Evolutionary conservation across 1,284 basidiomycete species (phyloP), one percentile per base, ranked within the genome.

Genomic region (Naganishia albida): DNA sequence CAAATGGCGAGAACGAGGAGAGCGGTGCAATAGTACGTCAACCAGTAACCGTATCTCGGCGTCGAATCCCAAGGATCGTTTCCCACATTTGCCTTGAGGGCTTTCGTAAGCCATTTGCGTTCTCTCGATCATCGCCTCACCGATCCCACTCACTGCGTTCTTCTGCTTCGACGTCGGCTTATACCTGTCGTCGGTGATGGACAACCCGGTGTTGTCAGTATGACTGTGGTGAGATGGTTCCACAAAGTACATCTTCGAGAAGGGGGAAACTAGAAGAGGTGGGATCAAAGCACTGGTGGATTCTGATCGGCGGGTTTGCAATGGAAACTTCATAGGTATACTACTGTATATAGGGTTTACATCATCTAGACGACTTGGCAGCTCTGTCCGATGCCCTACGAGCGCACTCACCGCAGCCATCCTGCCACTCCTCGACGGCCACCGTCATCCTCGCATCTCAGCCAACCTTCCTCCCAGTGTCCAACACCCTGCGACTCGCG

Each of bases 21-120:
- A 15, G 34, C 46, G 15, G 57, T 60, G 34, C 57, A 60, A 18
- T 60, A 60, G 34, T 60, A 60, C 48, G 57, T 60, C 57, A 60
- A 60, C 57, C 57, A 60, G 46, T 60, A 60, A 38, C 46, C 57
- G 16, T 60, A 60, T 40, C 46, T 60, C 28, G 57, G 57, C 3
- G 46, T 60, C 23, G 23, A 50, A 4, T 60, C 46, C 57, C 57
- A 60, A 10, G 57, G 57, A 34, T 60, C 57, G 23, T 60, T 60
- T 40, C 57, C 57, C 12, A 40, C 46, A n/a, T 60, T 60, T 39
- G 57, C 57, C 57, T 50, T 40, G 4, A 18, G 23, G 13, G 44
- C 15, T 23, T n/a, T n/a, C 15, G 43, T 50, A 4, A 60, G 57
- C 48, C 1, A 23, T 12, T 15, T n/a, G 4, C 20, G 13, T 1